Conservation (phyloP, 2,329 filamentous ascomycete species). For the Dothidotthia symphoricarpi region DNA sequence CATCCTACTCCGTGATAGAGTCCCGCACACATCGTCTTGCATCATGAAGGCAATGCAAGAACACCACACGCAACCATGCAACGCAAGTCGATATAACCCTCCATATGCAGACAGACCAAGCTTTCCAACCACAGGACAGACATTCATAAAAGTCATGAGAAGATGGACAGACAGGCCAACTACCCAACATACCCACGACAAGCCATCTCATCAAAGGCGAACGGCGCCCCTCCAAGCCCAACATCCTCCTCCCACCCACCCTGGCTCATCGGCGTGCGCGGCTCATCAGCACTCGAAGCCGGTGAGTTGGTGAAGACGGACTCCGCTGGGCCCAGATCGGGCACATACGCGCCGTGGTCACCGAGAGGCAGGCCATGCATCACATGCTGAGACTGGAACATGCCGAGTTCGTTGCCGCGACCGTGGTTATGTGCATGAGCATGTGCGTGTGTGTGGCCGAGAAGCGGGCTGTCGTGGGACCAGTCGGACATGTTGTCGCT, state of each 20-base stretch:
- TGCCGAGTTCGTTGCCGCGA: constrained; percentile 1
- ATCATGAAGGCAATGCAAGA: no score
- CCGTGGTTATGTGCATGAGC: no score
- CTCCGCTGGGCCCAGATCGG: constrained; percentile 20
- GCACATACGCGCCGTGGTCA: constrained; percentile 16
- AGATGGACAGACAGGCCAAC: no score
- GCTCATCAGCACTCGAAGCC: constrained; percentile 19
- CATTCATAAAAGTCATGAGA: neutral
- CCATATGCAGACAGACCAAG: no score
- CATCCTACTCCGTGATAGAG: no score
- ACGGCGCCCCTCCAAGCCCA: constrained; percentile 1
- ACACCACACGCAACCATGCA: no score
- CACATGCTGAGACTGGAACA: constrained; percentile 9
- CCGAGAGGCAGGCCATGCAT: constrained; percentile 6
- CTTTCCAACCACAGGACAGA: no score
- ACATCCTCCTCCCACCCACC: constrained; percentile 16
- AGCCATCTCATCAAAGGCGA: constrained; percentile 9
- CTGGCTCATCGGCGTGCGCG: constrained; percentile 18
- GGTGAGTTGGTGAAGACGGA: constrained; percentile 25
- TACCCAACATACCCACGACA: constrained; percentile 10
- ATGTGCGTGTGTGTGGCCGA: constrained; percentile 1
- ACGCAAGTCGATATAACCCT: no score
- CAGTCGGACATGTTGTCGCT: constrained; percentile 11
- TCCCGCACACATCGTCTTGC: no score
- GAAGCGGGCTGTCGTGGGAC: constrained; percentile 4